Conservation (phyloP, 164 flowering plant species). For the Vitis amurensis region DNA sequence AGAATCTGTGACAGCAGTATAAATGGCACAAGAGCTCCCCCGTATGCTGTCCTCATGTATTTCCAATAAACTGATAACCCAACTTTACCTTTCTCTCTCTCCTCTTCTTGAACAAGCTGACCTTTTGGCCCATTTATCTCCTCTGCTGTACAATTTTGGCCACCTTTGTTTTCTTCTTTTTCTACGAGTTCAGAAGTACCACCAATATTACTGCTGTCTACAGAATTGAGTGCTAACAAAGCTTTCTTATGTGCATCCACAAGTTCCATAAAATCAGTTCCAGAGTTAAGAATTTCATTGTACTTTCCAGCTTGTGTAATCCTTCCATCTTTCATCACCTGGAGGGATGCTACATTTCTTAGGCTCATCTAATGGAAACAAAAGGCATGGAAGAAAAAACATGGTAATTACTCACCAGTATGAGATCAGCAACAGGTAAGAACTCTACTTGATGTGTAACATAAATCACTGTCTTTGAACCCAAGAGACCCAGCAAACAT, state of each 20-base stretch:
- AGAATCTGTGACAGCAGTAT: conserved; percentile 56
- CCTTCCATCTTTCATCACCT: conserved; percentile 86
- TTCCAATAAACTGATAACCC: conserved; percentile 81
- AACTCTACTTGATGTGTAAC: conserved; percentile 83
- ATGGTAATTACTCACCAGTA: conserved; percentile 41
- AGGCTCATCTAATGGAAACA: neutral
- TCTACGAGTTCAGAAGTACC: conserved; percentile 2
- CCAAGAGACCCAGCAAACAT: conserved; percentile 54
- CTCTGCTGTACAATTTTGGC: conserved; percentile 31
- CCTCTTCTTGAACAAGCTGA: conserved; percentile 93
- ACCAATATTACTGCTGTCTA: conserved; percentile 13
- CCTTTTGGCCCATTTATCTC: conserved; percentile 41
- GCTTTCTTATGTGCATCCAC: conserved; percentile 86
- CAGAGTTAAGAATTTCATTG: conserved; percentile 63
- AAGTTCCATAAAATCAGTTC: conserved; percentile 84
- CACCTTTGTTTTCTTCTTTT: conserved; percentile 26
- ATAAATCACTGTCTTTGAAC: conserved; percentile 63
- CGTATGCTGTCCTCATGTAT: conserved; percentile 64
- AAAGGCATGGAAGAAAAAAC: neutral
- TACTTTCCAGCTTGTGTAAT: conserved; percentile 85
- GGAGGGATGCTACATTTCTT: neutral
- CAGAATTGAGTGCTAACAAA: conserved; percentile 52
- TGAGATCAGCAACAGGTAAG: conserved; percentile 66
- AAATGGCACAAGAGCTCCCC: conserved; percentile 81
- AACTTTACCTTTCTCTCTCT: conserved; percentile 87